phyloP scores from a whole-genome alignment of 192 early-diverging fungal species.

The Podila clonocystis region DNA sequence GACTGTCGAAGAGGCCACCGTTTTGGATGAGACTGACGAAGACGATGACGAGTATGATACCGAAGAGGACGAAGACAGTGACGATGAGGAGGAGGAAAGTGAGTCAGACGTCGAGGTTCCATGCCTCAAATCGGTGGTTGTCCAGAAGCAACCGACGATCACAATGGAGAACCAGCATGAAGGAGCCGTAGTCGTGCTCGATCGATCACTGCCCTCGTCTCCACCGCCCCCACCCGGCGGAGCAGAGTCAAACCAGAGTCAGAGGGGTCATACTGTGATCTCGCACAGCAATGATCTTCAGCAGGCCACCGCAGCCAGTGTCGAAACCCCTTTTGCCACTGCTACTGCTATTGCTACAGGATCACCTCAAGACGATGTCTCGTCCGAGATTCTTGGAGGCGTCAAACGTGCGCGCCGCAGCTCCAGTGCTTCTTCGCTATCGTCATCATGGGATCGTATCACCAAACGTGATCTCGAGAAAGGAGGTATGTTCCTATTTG shows the following conservation, averaged over 20 bases:
- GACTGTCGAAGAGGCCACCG: conserved; percentile 26
- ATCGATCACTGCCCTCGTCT: conserved; percentile 16
- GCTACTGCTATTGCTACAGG: background rate
- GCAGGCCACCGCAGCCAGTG: background rate
- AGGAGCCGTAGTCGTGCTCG: conserved; percentile 6
- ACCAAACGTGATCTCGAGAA: conserved; percentile 32
- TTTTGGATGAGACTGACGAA: conserved; percentile 3
- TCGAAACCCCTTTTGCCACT: background rate
- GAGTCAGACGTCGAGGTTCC: background rate
- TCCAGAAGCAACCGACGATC: background rate
- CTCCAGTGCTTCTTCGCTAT: conserved; percentile 29
- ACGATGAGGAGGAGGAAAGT: conserved; percentile 16
- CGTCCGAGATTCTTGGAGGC: background rate
- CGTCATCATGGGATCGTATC: conserved; percentile 41
- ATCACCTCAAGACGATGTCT: background rate
- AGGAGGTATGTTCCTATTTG: conserved; percentile 16
- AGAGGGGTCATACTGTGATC: background rate
- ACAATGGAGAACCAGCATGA: background rate
- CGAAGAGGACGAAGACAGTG: conserved; percentile 19
- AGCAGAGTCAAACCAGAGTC: background rate
- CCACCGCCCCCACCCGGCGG: background rate
- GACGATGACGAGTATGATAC: conserved; percentile 19
- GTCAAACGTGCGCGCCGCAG: background rate
- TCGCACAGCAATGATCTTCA: no score
- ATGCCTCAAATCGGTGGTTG: background rate